phyloP scores from a whole-genome alignment of 495 filamentous ascomycete species.

The Daldinia loculata region DNA sequence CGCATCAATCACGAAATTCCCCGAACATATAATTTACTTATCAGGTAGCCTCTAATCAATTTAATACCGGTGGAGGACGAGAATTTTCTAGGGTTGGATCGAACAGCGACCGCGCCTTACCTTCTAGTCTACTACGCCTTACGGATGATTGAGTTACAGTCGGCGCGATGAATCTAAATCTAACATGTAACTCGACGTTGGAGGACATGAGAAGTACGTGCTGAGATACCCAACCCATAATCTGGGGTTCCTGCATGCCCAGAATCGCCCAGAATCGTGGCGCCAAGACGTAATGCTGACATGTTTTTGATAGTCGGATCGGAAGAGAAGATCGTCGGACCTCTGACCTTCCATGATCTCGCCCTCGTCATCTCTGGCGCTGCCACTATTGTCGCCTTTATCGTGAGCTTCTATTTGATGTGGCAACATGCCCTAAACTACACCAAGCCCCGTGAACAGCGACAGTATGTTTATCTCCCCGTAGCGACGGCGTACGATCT shows the following conservation, averaged over 20 bases:
- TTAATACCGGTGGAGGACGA: constrained; percentile 8
- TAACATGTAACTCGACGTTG: constrained; percentile 63
- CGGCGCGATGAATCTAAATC: constrained; percentile 50
- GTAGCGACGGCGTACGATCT: constrained; percentile 7
- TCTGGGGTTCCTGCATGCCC: constrained; percentile 34
- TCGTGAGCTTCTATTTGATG: constrained; percentile 71
- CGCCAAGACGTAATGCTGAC: constrained; percentile 44
- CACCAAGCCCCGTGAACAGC: constrained; percentile 81
- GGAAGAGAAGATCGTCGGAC: constrained; percentile 55
- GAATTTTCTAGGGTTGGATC: not conserved
- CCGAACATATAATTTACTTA: constrained; percentile 12
- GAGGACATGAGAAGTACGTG: constrained; percentile 64
- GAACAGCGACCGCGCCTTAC: not conserved
- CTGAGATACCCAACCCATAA: constrained; percentile 21
- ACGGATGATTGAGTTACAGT: constrained; percentile 18
- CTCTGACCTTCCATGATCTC: constrained; percentile 65
- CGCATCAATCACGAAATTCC: constrained; percentile 8
- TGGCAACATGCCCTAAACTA: constrained; percentile 83
- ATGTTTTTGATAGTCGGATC: constrained; percentile 42
- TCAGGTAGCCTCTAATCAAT: not conserved
- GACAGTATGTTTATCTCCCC: constrained; percentile 64
- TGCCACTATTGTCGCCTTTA: constrained; percentile 63
- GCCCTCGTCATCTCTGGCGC: constrained; percentile 62
- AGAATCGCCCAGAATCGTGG: constrained; percentile 34
- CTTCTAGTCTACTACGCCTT: not conserved